Conservation (phyloP, 2,329 filamentous ascomycete species). For the Dactylellina drechsleri region DNA sequence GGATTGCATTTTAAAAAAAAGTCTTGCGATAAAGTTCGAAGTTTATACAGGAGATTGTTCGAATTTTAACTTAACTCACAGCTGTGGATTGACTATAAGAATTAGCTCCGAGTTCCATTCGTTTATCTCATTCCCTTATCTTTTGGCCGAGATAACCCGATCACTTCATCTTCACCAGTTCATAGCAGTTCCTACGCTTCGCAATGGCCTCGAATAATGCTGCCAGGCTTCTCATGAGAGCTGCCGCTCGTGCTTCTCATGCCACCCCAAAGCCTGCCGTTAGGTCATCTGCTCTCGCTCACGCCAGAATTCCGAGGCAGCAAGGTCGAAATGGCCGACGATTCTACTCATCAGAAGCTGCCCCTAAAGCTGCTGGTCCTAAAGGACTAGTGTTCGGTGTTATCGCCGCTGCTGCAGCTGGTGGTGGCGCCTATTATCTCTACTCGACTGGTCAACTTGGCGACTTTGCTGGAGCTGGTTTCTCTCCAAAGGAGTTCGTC, state of each 20-base stretch:
- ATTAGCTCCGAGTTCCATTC: neutral
- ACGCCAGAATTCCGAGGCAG: constrained; percentile 37
- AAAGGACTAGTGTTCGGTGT: constrained; percentile 53
- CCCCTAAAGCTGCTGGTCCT: constrained; percentile 52
- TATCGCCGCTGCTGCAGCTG: constrained; percentile 54
- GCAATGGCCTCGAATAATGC: constrained; percentile 50
- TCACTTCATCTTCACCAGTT: neutral
- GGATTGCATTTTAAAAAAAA: neutral
- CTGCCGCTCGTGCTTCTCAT: constrained; percentile 43
- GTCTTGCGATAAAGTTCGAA: neutral
- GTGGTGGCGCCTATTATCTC: constrained; percentile 58
- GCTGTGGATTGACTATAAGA: too few species aligned
- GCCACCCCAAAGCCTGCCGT: constrained; percentile 27
- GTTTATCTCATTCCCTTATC: constrained; percentile 13
- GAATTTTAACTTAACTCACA: neutral
- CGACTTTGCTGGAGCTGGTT: constrained; percentile 38
- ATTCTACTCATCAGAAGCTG: constrained; percentile 55
- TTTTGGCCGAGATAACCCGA: constrained; percentile 6
- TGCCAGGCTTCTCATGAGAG: constrained; percentile 46
- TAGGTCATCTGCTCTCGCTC: constrained; percentile 30
- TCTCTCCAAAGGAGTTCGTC: constrained; percentile 69
- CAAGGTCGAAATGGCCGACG: constrained; percentile 40
- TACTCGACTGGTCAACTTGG: constrained; percentile 56
- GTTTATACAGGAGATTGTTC: constrained; percentile 2
- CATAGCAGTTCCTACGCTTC: neutral